Percentiles rank a stretch among this genome's conserved stretches.
These are phyloP conservation scores for Solanum megistacrolobum DNA, from an alignment of 257 asterid species.

Conservation along the genomic window DNA sequence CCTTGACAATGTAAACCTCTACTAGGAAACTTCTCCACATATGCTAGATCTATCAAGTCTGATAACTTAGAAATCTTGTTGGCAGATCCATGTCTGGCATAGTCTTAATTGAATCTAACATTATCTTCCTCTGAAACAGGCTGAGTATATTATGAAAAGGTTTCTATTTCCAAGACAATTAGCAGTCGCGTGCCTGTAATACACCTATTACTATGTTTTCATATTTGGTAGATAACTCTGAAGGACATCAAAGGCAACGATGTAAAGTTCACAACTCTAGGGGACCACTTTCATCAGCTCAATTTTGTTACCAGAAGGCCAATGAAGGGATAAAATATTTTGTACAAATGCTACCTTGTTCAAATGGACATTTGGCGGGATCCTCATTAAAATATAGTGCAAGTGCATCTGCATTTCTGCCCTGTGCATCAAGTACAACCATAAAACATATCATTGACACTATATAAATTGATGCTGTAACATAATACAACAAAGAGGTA, in stretches of 20 bases:
- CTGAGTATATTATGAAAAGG: background rate
- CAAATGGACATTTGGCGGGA: constrained; percentile 76
- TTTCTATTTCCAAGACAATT: background rate
- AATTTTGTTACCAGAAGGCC: background rate
- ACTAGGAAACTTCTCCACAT: background rate
- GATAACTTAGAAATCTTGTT: background rate
- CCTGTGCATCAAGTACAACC: constrained; percentile 37
- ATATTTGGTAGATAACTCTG: background rate
- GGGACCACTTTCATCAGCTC: background rate
- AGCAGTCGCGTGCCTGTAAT: background rate
- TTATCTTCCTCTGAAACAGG: background rate
- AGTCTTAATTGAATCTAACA: background rate
- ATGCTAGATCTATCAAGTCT: background rate
- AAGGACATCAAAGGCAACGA: background rate
- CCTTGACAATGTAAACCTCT: background rate
- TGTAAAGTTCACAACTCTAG: background rate
- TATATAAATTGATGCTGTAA: background rate
- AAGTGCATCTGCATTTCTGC: constrained; percentile 82
- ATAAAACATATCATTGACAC: constrained; percentile 3
- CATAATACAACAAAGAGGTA: background rate
- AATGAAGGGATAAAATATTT: background rate
- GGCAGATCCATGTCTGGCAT: background rate
- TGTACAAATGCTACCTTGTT: constrained; percentile 53
- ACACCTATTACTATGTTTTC: background rate
- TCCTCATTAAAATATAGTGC: constrained; percentile 88